These are phyloP conservation scores for Scedosporium dehoogii DNA, from an alignment of 2,329 filamentous ascomycete genomes.

Conservation along the genomic window DNA sequence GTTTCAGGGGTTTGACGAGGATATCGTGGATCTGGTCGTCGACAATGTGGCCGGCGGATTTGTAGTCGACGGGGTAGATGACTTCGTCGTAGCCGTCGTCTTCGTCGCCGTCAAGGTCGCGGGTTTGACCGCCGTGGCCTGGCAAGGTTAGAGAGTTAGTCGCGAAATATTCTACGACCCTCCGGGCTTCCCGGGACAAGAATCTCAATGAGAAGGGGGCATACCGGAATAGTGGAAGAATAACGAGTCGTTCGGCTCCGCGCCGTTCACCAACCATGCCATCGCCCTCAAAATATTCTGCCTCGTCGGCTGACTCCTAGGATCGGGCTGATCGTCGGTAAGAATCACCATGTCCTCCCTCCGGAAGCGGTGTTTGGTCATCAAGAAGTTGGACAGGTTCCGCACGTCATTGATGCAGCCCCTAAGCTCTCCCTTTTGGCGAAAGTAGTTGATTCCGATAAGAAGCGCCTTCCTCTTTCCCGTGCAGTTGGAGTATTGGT, in stretches of 20 bases:
- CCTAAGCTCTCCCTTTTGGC: conserved; percentile 43
- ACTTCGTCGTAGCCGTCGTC: conserved; percentile 49
- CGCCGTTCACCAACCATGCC: conserved; percentile 50
- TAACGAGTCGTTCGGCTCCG: conserved; percentile 44
- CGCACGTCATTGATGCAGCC: conserved; percentile 53
- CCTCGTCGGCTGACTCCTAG: conserved; percentile 46
- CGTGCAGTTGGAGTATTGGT: conserved; percentile 86
- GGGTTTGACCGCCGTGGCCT: conserved; percentile 47
- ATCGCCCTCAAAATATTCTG: conserved; percentile 45
- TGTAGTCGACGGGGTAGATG: conserved; percentile 48
- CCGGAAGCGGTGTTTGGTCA: conserved; percentile 43
- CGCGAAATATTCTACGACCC: neutral
- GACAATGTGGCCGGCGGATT: conserved; percentile 41
- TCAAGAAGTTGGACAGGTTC: conserved; percentile 47
- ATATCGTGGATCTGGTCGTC: conserved; percentile 52
- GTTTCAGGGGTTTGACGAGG: conserved; percentile 52
- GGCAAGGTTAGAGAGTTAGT: neutral
- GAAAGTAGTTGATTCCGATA: conserved; percentile 53
- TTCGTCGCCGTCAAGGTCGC: conserved; percentile 45
- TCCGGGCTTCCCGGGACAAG: neutral
- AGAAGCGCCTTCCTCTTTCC: conserved; percentile 58
- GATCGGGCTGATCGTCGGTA: conserved; percentile 47
- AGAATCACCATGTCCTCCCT: conserved; percentile 48
- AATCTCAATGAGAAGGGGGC: neutral
- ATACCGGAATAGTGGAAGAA: conserved; percentile 49